phyloP scores from a whole-genome alignment of 2,329 filamentous ascomycete genomes.

The Exophiala sp. region DNA sequence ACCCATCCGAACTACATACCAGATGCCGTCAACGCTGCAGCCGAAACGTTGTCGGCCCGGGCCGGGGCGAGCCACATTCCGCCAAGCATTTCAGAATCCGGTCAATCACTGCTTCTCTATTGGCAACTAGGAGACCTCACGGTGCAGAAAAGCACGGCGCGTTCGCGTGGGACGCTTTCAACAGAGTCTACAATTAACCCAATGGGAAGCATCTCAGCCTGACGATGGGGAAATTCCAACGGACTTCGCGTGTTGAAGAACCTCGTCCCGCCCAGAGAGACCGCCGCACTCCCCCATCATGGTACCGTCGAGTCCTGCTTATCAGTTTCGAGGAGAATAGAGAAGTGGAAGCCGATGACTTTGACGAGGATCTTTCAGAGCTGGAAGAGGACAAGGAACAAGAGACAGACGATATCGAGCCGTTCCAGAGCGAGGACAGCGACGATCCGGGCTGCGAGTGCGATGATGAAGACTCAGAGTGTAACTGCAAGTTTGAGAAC shows the following conservation, averaged over 20 bases:
- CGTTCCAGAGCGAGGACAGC: neutral
- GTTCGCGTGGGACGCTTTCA: neutral
- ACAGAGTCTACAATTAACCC: neutral
- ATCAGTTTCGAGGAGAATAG: neutral
- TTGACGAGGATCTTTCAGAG: slow-evolving; percentile 2
- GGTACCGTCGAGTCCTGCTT: neutral
- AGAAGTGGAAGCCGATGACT: neutral
- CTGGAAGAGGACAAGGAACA: slow-evolving; percentile 1
- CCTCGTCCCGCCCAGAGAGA: slow-evolving; percentile 1
- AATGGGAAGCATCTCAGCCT: neutral
- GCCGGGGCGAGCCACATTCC: no score
- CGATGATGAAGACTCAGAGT: slow-evolving; percentile 1
- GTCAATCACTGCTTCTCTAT: neutral
- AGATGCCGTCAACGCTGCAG: no score
- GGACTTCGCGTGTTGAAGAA: neutral
- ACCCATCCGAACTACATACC: no score
- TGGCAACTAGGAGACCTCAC: neutral
- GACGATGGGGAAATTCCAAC: slow-evolving; percentile 1
- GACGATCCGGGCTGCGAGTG: neutral
- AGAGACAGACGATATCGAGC: slow-evolving; percentile 1
- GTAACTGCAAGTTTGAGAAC: neutral
- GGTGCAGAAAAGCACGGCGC: neutral
- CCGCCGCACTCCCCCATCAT: neutral
- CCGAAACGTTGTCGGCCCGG: no score
- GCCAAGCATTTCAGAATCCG: neutral